Base-by-base conservation (phyloP, 2,329 filamentous ascomycete genomes). In the Cladophialophora bantiana region DNA sequence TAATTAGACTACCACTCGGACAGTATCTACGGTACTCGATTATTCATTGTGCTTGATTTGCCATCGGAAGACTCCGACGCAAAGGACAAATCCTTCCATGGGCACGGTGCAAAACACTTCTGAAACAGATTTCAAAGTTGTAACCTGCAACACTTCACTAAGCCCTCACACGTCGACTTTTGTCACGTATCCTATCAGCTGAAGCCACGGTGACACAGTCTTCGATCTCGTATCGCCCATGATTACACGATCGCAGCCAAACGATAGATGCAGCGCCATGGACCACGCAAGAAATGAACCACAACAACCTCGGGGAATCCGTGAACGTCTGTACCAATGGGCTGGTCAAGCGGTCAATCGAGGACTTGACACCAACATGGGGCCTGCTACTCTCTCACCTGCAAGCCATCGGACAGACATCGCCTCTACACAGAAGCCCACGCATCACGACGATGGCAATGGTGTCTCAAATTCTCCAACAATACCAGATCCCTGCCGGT, bases 321-420 rank as follows among this genome's bases (percentile, higher is more conserved):
- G 64, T 32, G 62, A 42, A 32, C 68, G 65, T 12, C 12, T 69
- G 15, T 48, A 12, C 34, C 55, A 58, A 18, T 69, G 68, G 65
- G 52, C 62, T n/a, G 61, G 55, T 20, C 53, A 55, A 35, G 60
- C 57, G 32, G 32, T 69, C 48, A 61, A 67, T 54, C 57, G 62
- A 45, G 36, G 38, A 18, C 45, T 60, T 20, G 64, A 64, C 12
- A 31, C 7, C n/a, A 12, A 45, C 36, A 62, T 42, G 20, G 40
- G 32, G 31, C 45, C 56, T 18, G 12, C n/a, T 42, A 15, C 62
- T 40, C 26, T 26, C 31, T 50, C 66, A 26, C 10, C n/a, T 12
- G 18, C 59, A 36, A 20, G 35, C 52, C 52, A 59, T 55, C 59
- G 61, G 20, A 57, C 50, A 48, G 26, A 9, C 34, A 6, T 15